Evolutionary conservation across 140 eudicot species (phyloP).

Genomic region (Cichorium intybus): DNA sequence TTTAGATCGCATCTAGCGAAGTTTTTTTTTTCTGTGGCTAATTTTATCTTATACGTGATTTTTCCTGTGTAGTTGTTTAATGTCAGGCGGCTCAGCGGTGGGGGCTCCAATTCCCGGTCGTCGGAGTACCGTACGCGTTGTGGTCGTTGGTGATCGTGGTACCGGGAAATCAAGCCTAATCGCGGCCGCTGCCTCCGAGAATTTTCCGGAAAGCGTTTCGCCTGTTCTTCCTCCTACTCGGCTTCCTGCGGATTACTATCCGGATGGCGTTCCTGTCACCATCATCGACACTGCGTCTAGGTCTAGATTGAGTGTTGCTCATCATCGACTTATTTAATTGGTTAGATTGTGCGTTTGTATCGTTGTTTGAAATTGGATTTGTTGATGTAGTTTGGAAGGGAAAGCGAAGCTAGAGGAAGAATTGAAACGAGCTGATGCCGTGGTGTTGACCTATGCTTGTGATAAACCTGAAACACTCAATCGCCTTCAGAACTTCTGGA

Average conservation of each 20-base stretch:
- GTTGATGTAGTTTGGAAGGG: constrained; percentile 65
- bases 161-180: constrained; percentile 93
- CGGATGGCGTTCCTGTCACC: constrained; percentile 68
- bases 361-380: not conserved
- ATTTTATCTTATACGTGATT: constrained; percentile 1
- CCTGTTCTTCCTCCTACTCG: constrained; percentile 88
- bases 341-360: constrained; percentile 7
- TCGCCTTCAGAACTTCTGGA: constrained; percentile 79
- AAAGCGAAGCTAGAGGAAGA: constrained; percentile 84
- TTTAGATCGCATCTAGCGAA: constrained; percentile 15
- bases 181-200: constrained; percentile 70
- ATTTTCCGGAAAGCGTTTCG: constrained; percentile 56
- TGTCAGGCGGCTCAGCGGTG: constrained; percentile 45
- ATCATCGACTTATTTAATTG: constrained; percentile 1
- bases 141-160: constrained; percentile 82
- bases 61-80: constrained; percentile 31
- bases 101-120: constrained; percentile 30
- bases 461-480: constrained; percentile 73
- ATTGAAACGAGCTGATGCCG: constrained; percentile 86
- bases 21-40: not conserved
- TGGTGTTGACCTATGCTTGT: constrained; percentile 84
- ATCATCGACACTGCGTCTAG: constrained; percentile 86
- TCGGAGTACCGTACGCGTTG: constrained; percentile 70
- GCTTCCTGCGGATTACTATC: constrained; percentile 78
- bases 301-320: constrained; percentile 26